These are phyloP conservation scores for Paecilomyces niveus DNA, from an alignment of 2,329 filamentous ascomycete genomes.

Conservation along the genomic window DNA sequence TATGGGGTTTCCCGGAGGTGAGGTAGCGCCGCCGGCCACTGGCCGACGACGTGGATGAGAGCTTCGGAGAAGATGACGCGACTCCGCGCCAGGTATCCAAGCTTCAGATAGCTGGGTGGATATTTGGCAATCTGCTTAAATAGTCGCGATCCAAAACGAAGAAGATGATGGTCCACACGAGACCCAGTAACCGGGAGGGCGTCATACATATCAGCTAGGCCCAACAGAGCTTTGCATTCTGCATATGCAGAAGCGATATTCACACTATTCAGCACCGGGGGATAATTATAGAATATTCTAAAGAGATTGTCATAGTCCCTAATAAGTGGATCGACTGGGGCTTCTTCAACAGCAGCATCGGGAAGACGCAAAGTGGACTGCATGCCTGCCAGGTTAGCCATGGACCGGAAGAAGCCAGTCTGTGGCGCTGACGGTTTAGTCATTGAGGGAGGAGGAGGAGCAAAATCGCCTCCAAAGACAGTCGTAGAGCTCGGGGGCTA, in stretches of 20 bases:
- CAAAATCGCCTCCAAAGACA: conserved; percentile 49
- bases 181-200: conserved; percentile 80
- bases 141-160: conserved; percentile 82
- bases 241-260: conserved; percentile 91
- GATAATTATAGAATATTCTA: conserved; percentile 90
- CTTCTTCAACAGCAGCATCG: conserved; percentile 47
- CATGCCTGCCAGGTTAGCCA: conserved; percentile 65
- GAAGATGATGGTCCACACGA: conserved; percentile 83
- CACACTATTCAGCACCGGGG: conserved; percentile 71
- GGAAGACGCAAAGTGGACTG: conserved; percentile 47
- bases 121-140: conserved; percentile 98
- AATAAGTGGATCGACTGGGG: conserved; percentile 63
- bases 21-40: conserved; percentile 77
- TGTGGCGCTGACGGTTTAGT: conserved; percentile 57
- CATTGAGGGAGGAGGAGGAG: conserved; percentile 46
- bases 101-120: conserved; percentile 81
- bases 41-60: conserved; percentile 85
- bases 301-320: conserved; percentile 95
- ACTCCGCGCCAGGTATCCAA: conserved; percentile 78
- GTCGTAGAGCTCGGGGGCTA: conserved; percentile 37
- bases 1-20: conserved; percentile 57
- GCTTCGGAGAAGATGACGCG: conserved; percentile 82
- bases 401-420: conserved; percentile 75
- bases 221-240: conserved; percentile 84
- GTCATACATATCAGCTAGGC: conserved; percentile 90